Evolutionary conservation across 768 basidiomycete species (phyloP).

Genomic region (Phanerochaete carnosa): DNA sequence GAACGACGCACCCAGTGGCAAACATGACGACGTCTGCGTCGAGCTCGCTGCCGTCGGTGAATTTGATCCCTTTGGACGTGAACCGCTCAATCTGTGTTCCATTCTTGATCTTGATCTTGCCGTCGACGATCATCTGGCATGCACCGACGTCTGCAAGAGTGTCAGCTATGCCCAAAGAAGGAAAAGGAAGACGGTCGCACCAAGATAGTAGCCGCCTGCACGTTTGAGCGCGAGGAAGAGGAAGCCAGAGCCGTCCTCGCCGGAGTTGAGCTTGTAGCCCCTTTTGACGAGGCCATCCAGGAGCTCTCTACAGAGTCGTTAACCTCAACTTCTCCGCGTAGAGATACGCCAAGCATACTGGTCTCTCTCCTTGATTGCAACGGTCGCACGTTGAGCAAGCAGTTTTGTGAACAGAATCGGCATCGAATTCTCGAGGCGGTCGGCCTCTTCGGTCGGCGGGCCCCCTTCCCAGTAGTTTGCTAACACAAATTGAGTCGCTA

Average conservation of each 20-base stretch:
- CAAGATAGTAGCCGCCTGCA: conserved; percentile 68
- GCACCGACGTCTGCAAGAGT: conserved; percentile 47
- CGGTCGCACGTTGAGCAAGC: conserved; percentile 27
- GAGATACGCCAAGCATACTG: conserved; percentile 15
- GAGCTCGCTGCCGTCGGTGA: conserved; percentile 22
- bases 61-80: conserved; percentile 20
- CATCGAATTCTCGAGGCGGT: conserved; percentile 48
- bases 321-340: neutral
- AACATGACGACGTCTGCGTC: conserved; percentile 26
- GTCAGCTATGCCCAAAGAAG: neutral
- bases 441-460: conserved; percentile 48
- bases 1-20: conserved; percentile 21
- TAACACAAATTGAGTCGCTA: conserved; percentile 12
- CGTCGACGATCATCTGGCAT: conserved; percentile 59
- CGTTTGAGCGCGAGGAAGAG: conserved; percentile 42
- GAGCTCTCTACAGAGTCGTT: conserved; percentile 32
- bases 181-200: conserved; percentile 25
- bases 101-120: conserved; percentile 70
- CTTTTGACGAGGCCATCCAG: conserved; percentile 52
- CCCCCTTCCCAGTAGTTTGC: conserved; percentile 43
- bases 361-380: conserved; percentile 30
- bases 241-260: conserved; percentile 51
- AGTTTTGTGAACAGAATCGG: conserved; percentile 35
- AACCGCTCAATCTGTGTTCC: conserved; percentile 33
- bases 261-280: conserved; percentile 55